Evolutionary conservation across 2,329 filamentous ascomycete species (phyloP), one percentile per base, ranked within the genome.

Genomic region (Aspergillaceae sp.): DNA sequence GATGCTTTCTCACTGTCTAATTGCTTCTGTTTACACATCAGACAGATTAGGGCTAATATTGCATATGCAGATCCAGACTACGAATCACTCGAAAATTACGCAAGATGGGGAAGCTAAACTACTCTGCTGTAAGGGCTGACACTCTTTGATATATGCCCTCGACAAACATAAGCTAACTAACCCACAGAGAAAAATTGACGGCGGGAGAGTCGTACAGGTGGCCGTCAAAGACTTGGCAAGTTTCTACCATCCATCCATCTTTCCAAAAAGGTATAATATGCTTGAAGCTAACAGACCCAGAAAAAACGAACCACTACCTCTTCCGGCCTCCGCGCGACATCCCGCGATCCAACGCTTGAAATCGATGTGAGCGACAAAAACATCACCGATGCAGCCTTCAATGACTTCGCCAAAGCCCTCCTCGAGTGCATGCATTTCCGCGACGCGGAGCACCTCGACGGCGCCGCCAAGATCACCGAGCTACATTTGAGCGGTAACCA

Each of bases 351-450:
- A 4, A 47, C 56, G 9, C 49, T 76, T 26, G 72, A 76, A 45
- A 63, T 77, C 47, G 70, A 73, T 45, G 59, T 74, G 9, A 63
- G 67, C 3, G 63, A 63, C 33, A 76, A 72, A 56, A 54, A 60
- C 6, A 59, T 76, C n/a, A 70, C 67, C 1, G 71, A 75, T 46
- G 67, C 70, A 6, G 73, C 73, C 7, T 62, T 74, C 7, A 50
- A 48, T 2, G 62, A 65, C 9, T 63, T 75, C 48, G 65, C 68
- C n/a, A 60, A 65, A 42, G 70, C 69, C 11, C 58, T 77, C 7
- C 52, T 66, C 11, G 51, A 58, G 19, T 71, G 69, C 6, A 58
- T 75, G 44, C 49, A 56, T 27, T 64, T 58, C 37, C 58, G 57
- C 45, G 64, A 59, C 34, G 51, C 52, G 3, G 52, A 60, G 2